Evolutionary conservation across 164 flowering plant genomes (phyloP).

Genomic region (Berberis thunbergii): DNA sequence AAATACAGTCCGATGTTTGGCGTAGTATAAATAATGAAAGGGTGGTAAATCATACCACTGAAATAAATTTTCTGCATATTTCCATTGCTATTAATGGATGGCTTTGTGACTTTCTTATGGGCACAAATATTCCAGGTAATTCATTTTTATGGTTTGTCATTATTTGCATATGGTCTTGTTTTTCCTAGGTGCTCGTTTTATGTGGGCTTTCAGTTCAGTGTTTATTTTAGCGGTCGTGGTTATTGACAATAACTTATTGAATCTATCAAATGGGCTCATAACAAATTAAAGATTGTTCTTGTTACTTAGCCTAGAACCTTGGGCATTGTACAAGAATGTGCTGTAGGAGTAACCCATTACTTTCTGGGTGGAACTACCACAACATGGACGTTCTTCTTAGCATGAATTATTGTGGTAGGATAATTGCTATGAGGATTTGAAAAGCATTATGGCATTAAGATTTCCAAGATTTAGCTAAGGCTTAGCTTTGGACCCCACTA

Average conservation of each 20-base stretch:
- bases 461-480: constrained; percentile 5
- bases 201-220: background rate
- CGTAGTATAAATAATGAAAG: constrained; percentile 2
- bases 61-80: background rate
- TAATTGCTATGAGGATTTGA: too few species aligned
- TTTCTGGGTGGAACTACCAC: too few species aligned
- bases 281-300: background rate
- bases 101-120: constrained; percentile 12
- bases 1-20: constrained; percentile 5
- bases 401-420: background rate
- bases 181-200: constrained; percentile 1
- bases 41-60: background rate
- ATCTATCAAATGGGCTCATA: background rate
- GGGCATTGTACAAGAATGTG: too few species aligned
- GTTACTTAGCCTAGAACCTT: too few species aligned
- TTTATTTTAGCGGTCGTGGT: background rate
- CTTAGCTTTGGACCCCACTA: constrained; percentile 3
- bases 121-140: constrained; percentile 9
- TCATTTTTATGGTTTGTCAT: constrained; percentile 9
- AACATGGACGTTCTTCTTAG: too few species aligned
- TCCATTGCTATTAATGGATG: constrained; percentile 10
- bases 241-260: background rate
- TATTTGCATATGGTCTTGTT: constrained; percentile 2
- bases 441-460: background rate
- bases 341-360: too few species aligned